phyloP scores from a whole-genome alignment of 73 alveolate species.

The Stentor roeselii region DNA sequence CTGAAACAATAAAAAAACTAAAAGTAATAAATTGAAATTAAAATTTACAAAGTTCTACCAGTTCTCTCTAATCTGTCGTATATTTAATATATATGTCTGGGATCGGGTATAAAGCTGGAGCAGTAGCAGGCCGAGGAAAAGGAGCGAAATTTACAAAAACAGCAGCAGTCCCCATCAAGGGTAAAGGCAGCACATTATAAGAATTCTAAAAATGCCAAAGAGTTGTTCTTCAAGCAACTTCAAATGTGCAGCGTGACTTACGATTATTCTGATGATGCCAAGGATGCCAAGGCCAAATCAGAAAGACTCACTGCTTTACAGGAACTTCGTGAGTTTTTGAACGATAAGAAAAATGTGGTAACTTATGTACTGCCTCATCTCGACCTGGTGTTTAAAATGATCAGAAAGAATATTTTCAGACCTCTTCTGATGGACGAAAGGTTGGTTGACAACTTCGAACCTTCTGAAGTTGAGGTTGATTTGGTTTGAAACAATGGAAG shows the following conservation, averaged over 20 bases:
- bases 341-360: constrained; percentile 67
- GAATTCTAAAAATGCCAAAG: not conserved
- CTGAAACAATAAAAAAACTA: no score
- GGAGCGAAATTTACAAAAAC: not conserved
- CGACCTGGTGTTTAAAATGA: constrained; percentile 79
- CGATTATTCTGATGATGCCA: constrained; percentile 85
- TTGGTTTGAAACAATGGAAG: constrained; percentile 30
- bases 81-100: not conserved
- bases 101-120: not conserved
- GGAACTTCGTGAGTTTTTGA: constrained; percentile 58
- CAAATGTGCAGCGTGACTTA: constrained; percentile 28
- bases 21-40: no score
- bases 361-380: constrained; percentile 73
- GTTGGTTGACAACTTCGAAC: constrained; percentile 29
- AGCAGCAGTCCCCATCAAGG: not conserved
- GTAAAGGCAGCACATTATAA: not conserved
- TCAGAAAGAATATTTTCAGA: constrained; percentile 84
- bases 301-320: constrained; percentile 68
- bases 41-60: no score
- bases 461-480: constrained; percentile 49
- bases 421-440: constrained; percentile 79
- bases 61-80: no score
- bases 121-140: not conserved
- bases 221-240: not conserved
- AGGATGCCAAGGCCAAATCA: constrained; percentile 70